Conservation (phyloP, 148 eudicot species). For the Persicaria maculosa region DNA sequence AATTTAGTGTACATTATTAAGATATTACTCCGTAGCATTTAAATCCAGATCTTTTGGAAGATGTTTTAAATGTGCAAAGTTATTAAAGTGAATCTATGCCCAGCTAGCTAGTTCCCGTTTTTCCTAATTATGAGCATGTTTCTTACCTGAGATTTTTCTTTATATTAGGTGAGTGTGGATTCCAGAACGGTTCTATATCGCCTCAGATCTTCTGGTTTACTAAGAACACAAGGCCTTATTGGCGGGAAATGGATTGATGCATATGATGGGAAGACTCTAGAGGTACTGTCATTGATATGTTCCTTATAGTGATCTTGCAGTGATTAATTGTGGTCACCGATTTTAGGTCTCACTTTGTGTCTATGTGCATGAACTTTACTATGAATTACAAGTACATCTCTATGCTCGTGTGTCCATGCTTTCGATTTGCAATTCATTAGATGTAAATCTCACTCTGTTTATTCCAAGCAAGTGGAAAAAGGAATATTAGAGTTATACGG, state of each 20-base stretch:
- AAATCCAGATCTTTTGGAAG: not conserved
- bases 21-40: not conserved
- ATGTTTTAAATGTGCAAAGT: not conserved
- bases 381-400: not conserved
- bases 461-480: not conserved
- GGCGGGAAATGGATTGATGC: constrained; percentile 91
- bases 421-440: not conserved
- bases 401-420: not conserved
- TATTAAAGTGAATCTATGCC: not conserved
- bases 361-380: not conserved
- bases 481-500: not conserved
- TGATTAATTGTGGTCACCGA: not conserved
- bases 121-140: not conserved
- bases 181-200: constrained; percentile 46
- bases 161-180: constrained; percentile 51
- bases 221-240: constrained; percentile 60
- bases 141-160: not conserved
- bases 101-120: not conserved
- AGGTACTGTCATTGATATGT: constrained; percentile 31
- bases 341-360: not conserved
- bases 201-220: constrained; percentile 51
- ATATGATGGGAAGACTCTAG: constrained; percentile 68
- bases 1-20: not conserved
- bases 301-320: not conserved
- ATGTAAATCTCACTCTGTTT: not conserved